Base-by-base conservation (phyloP, 306 rosid species). In the Fragaria nilgerrensis region DNA sequence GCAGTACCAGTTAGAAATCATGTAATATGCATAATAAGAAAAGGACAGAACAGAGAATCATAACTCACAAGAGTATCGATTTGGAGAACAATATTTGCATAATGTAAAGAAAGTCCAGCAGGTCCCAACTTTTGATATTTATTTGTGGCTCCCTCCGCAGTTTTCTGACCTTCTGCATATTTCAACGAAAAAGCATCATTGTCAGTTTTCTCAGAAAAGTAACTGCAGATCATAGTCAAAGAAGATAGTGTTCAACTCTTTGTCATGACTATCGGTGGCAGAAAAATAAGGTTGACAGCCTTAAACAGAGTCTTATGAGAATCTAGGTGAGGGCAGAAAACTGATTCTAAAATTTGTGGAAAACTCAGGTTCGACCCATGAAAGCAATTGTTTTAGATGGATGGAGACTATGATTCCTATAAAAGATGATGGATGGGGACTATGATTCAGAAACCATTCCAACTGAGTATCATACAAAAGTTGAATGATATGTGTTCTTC, bases 71-170 rank as follows among this genome's bases (percentile, higher is more conserved):
- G 91, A 80, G 89, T 92, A 84, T 92, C 97, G 15, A 92, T 90
- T 87, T 90, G 96, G 76, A 92, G 88, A 55, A 92, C 85, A 63
- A 92, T 90, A 84, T 92, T 92, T 75, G 97, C 97, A 82, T 92
- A 87, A 84, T 92, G 97, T 86, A 92, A 87, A 52, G 96, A 15
- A 83, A 92, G 94, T 73, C 97, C 97, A 20, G 96, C 89, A 76
- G 96, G 92, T 75, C 97, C 97, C 82, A 92, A 83, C 75, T 84
- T 86, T 76, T 78, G 90, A 70, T 83, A 85, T 70, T 58, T 82
- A 75, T 73, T 82, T 12, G 36, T 64, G 61, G 87, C 79, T 79
- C 66, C 88, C 52, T 86, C 86, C 39, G 32, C 86, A 3, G 87
- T 85, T 77, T 84, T 77, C 39, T 75, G 80, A 77, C 29, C 55